Evolutionary conservation across 2,329 filamentous ascomycete species (phyloP).

Genomic region (Ceratocystis papillata): DNA sequence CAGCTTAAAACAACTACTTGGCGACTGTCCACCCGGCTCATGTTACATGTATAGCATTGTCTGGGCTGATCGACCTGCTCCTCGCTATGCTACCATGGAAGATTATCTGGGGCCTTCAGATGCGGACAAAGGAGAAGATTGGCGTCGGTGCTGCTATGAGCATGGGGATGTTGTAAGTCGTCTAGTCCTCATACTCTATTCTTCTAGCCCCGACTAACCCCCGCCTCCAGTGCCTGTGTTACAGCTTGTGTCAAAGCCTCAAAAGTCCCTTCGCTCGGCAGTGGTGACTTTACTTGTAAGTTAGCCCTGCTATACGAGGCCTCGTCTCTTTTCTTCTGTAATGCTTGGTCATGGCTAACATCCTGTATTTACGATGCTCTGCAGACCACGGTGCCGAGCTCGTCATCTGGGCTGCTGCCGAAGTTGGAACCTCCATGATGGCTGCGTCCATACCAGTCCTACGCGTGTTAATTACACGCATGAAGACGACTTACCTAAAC

Average conservation of each 20-base stretch:
- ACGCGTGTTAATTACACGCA: slow-evolving; percentile 25
- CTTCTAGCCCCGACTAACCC: neutral
- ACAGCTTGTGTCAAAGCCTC: slow-evolving; percentile 31
- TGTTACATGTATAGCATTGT: slow-evolving; percentile 27
- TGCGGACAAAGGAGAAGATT: slow-evolving; percentile 35
- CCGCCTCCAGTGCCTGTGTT: slow-evolving; percentile 29
- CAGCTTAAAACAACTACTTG: neutral
- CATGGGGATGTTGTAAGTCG: slow-evolving; percentile 35
- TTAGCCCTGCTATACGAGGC: slow-evolving; percentile 5
- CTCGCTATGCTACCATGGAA: slow-evolving; percentile 36
- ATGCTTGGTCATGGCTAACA: neutral
- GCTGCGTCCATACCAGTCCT: slow-evolving; percentile 27
- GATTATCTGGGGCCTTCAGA: slow-evolving; percentile 34
- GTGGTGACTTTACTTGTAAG: slow-evolving; percentile 26
- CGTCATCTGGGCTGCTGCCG: slow-evolving; percentile 26
- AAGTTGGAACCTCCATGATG: slow-evolving; percentile 26
- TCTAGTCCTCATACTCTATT: neutral
- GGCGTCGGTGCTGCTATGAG: slow-evolving; percentile 36
- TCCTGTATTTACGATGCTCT: neutral
- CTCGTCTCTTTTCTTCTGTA: neutral
- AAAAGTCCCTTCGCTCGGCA: slow-evolving; percentile 27
- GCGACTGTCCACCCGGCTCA: neutral
- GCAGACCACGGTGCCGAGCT: slow-evolving; percentile 26
- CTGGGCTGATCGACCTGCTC: slow-evolving; percentile 34
- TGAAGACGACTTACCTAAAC: slow-evolving; percentile 24